Conservation (phyloP, 2,329 filamentous ascomycete genomes). For the Talaromyces verruculosus region DNA sequence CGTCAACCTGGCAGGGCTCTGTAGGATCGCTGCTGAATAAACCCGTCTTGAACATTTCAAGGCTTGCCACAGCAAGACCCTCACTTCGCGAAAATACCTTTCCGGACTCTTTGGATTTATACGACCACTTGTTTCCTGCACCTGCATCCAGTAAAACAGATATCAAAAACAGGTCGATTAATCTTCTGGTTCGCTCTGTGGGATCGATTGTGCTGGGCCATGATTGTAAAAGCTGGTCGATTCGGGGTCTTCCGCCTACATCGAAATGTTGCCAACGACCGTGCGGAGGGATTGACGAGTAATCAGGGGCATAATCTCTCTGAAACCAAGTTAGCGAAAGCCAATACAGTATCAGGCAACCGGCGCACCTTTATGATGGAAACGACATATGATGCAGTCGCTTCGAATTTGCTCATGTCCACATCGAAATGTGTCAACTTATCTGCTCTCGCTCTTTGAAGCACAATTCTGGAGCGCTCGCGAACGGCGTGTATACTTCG, state of each 20-base stretch:
- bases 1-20: conserved; percentile 89
- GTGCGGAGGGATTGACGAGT: conserved; percentile 76
- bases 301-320: conserved; percentile 70
- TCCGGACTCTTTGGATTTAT: conserved; percentile 86
- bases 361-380: conserved; percentile 82
- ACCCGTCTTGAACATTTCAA: conserved; percentile 93
- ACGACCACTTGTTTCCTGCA: conserved; percentile 86
- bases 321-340: conserved; percentile 34
- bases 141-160: conserved; percentile 67
- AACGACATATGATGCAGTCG: conserved; percentile 84
- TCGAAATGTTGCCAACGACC: conserved; percentile 65
- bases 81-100: conserved; percentile 81
- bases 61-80: conserved; percentile 72
- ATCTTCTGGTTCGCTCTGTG: conserved; percentile 52
- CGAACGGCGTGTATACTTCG: conserved; percentile 85
- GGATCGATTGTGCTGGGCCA: conserved; percentile 50
- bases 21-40: conserved; percentile 78
- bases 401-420: conserved; percentile 77
- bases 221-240: conserved; percentile 46
- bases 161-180: conserved; percentile 63
- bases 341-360: background rate
- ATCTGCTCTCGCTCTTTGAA: conserved; percentile 74
- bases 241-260: conserved; percentile 54
- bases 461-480: conserved; percentile 71
- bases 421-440: conserved; percentile 83